Percentiles rank a stretch among this genome's conserved stretches.
Conservation (phyloP, 164 flowering plant genomes). For the Hamamelis virginiana region DNA sequence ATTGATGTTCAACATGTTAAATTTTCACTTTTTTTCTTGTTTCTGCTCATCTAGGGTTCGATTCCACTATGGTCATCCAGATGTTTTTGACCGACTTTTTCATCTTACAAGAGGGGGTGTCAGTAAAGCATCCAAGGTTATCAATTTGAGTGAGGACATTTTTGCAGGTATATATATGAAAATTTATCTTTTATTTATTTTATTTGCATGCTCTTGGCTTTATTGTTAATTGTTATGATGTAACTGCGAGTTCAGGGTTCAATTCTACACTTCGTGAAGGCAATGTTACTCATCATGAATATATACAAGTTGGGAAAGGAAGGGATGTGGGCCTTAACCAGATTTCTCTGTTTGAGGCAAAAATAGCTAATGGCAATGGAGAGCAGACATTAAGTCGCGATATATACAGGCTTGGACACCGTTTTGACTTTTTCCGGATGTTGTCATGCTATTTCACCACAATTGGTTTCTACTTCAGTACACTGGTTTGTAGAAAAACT, state of each 20-base stretch:
- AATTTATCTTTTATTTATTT: neutral
- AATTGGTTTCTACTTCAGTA: slow-evolving; percentile 88
- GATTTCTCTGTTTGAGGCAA: slow-evolving; percentile 94
- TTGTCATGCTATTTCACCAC: slow-evolving; percentile 94
- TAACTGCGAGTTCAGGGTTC: slow-evolving; percentile 54
- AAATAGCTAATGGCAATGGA: slow-evolving; percentile 97
- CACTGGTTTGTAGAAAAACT: slow-evolving; percentile 50
- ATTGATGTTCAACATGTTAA: neutral
- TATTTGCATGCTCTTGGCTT: neutral
- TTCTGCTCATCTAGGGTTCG: slow-evolving; percentile 63
- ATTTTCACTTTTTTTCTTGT: neutral
- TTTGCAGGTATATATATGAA: slow-evolving; percentile 69
- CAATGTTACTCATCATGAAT: slow-evolving; percentile 97
- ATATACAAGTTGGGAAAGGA: slow-evolving; percentile 99
- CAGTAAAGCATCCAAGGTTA: slow-evolving; percentile 91
- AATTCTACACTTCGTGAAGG: slow-evolving; percentile 98
- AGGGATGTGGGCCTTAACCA: slow-evolving; percentile 99
- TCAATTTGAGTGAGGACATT: slow-evolving; percentile 95
- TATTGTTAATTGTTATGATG: neutral
- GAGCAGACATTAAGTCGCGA: slow-evolving; percentile 98
- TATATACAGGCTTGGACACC: slow-evolving; percentile 92
- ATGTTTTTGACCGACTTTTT: slow-evolving; percentile 93
- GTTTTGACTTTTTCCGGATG: slow-evolving; percentile 98
- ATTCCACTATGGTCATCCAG: slow-evolving; percentile 98
- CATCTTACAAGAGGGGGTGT: slow-evolving; percentile 95